Evolutionary conservation across 2,329 filamentous ascomycete genomes (phyloP), one percentile per base, ranked within the genome.

Genomic region (Achaetomium macrosporum): DNA sequence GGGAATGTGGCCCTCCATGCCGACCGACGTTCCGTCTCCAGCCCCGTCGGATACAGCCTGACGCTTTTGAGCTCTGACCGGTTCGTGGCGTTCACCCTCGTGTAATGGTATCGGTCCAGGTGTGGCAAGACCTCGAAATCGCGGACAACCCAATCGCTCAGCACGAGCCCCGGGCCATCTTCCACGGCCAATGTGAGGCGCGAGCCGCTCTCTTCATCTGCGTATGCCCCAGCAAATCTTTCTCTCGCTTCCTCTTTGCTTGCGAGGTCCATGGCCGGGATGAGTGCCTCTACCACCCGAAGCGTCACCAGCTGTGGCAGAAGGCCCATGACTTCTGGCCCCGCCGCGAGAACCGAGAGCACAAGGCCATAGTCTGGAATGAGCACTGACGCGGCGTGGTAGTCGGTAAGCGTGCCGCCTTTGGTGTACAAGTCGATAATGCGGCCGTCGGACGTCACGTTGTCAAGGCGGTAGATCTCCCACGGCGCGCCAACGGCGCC

Each of bases 381-480:
- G 2, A 78, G 59, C 16, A 65, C 69, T 0, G 76, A 57, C 2
- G 65, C 57, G 3, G 69, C 60, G 57, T 71, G 68, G 61, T 76
- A 78, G 13, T 61, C 50, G 15, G 70, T 69, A 2, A 75, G 55
- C 51, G 72, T 70, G 2, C 76, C 76, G 2, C 60, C 64, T 59
- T 78, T 79, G 20, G 71, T 70, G 61, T 76, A 76, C 2, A 78
- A 48, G 25, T 78, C 74, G 13, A 76, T 62, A 1, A 73, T 58
- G 3, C 72, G 69, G 25, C 68, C 65, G 53, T 72, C 70, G 0
- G 62, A 56, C 5, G 69, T 69, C 30, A 72, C 54, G 57, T 65
- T 66, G 48, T 69, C 60, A 30, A 63, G 59, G 30, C 71, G 70
- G 20, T 69, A 63, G 44, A 77, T 77, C 58, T 77, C 75, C 74